Evolutionary conservation across 257 asterid genomes (phyloP).

Genomic region (Forsythia suspensa): DNA sequence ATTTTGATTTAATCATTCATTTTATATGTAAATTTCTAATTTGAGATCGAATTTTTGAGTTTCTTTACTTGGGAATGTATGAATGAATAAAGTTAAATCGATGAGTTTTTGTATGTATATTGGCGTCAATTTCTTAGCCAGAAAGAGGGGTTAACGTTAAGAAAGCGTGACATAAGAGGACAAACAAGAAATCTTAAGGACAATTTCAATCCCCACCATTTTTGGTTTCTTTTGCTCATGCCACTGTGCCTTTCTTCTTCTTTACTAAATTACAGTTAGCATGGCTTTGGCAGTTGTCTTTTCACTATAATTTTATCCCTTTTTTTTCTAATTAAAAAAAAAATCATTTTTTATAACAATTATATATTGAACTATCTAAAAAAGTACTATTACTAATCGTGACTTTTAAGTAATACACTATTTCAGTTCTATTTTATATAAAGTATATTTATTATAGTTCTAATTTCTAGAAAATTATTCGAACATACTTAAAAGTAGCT

Average conservation of each 20-base stretch:
- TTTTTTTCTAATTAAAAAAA: not conserved
- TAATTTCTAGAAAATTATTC: too few relatives aligned
- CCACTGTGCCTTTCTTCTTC: not conserved
- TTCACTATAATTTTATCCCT: not conserved
- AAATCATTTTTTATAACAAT: too few relatives aligned
- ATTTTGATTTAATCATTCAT: too few relatives aligned
- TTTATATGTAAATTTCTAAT: too few relatives aligned
- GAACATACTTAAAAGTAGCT: too few relatives aligned
- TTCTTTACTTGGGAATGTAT: not conserved
- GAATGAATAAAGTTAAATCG: not conserved
- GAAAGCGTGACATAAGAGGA: not conserved
- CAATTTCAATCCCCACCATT: conserved; percentile 1
- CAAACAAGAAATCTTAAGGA: not conserved
- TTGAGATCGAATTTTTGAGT: too few relatives aligned
- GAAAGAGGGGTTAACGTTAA: not conserved
- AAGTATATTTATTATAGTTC: too few relatives aligned
- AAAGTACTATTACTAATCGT: too few relatives aligned
- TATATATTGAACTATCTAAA: too few relatives aligned
- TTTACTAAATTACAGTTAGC: not conserved
- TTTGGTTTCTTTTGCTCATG: conserved; percentile 3
- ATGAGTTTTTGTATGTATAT: too few relatives aligned
- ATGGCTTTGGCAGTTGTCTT: not conserved
- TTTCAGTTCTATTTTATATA: too few relatives aligned
- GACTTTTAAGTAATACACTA: too few relatives aligned
- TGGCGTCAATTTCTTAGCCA: not conserved